Evolutionary conservation across 208 protist species (phyloP), one percentile per base, ranked within the genome.

Genomic region (Leishmania major): DNA sequence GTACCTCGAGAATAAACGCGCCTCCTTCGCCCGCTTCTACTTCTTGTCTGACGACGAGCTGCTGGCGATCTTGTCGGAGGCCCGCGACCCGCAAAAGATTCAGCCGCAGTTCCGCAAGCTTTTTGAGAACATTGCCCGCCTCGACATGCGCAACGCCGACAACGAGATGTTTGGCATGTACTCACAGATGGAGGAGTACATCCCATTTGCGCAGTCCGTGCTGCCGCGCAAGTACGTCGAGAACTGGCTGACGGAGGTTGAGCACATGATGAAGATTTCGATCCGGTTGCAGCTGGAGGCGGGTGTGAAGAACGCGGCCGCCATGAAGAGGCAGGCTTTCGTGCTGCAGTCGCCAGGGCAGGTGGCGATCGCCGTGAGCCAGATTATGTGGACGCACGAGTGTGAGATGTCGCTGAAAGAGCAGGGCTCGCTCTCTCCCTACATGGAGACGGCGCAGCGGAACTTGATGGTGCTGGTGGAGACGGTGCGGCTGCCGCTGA

Each of bases 221-320:
- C 83, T 97, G 78, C 98, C 98, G 47, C 97, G 97, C 66, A 98
- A 98, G 84, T 97, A 98, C 82, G 98, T 99, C 53, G 98, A 99
- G 87, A 96, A 98, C 80, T 99, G 99, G 99, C 92, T 99, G 81
- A 97, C 95, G 35, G 94, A 99, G 77, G 96, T 99, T 78, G 98
- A 99, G 88, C 79, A 81, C 57, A 97, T 98, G 90, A 99, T 99
- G 97, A 96, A 96, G 83, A 76, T 91, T 45, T 98, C 96, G 1
- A 97, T 99, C 69, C 94, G 97, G 47, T 81, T 90, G 37, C 90
- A 97, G 80, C 83, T 99, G 25, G 90, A 98, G 66, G 87, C 95
- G 62, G 94, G 95, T 17, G 74, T 99, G 66, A 94, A 93, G 79
- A 87, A 91, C 60, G 96, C 94, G 78, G 87, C 80, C 19, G 85